phyloP scores from a whole-genome alignment of 495 filamentous ascomycete genomes.

The Barbatosphaeria neglecta region DNA sequence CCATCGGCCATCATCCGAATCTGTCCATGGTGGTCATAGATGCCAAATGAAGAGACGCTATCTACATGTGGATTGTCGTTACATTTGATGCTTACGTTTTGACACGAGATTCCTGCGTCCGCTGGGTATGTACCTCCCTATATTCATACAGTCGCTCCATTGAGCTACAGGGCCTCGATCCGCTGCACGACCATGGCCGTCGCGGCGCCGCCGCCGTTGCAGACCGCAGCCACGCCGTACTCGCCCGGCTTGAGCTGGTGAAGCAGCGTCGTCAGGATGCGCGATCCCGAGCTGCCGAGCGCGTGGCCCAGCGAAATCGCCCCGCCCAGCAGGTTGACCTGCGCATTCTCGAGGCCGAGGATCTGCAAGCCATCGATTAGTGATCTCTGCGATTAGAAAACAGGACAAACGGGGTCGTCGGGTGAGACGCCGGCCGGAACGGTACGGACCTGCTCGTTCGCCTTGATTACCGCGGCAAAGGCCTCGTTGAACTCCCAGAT shows the following conservation, averaged over 20 bases:
- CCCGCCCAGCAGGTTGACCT: slow-evolving; percentile 80
- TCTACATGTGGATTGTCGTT: background rate
- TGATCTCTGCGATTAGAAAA: too few species aligned
- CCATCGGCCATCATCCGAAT: too few species aligned
- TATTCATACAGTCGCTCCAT: too few species aligned
- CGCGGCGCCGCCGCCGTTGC: slow-evolving; percentile 89
- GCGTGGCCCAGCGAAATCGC: slow-evolving; percentile 93
- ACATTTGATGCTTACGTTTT: background rate
- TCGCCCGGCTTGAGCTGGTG: slow-evolving; percentile 85
- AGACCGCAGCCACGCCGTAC: slow-evolving; percentile 91
- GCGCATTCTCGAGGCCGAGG: slow-evolving; percentile 61
- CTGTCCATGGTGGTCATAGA: background rate
- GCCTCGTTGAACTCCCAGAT: slow-evolving; percentile 99
- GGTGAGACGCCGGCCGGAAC: background rate
- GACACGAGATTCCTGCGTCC: too few species aligned
- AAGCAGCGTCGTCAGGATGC: slow-evolving; percentile 81
- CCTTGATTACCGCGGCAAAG: slow-evolving; percentile 91
- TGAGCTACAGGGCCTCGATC: slow-evolving; percentile 58
- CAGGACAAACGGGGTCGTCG: slow-evolving; percentile 9
- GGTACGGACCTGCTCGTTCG: slow-evolving; percentile 75
- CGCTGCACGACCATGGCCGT: slow-evolving; percentile 88
- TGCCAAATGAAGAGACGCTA: too few species aligned
- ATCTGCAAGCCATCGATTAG: slow-evolving; percentile 37
- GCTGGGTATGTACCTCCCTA: too few species aligned
- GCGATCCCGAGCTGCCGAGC: slow-evolving; percentile 83